A percentile compares a stretch with the other conserved stretches of the same genome.
Evolutionary conservation across 2,329 filamentous ascomycete genomes (phyloP).

Genomic region (Talaromyces sp.): DNA sequence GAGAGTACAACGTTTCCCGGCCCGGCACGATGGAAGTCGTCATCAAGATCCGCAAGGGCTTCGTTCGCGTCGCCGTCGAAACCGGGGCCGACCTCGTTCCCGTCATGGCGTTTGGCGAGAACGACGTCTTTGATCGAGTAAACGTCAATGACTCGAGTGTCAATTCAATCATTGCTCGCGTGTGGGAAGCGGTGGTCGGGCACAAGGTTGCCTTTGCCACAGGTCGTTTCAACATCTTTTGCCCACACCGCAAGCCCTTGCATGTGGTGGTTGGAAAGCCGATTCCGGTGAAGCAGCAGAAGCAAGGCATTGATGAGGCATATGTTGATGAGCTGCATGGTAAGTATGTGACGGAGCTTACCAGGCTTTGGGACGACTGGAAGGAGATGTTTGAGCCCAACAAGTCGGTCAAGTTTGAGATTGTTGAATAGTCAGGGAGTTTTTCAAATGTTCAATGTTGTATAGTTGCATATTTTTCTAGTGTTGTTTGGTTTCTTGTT

Average conservation of each 20-base stretch:
- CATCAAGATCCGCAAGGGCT: conserved; percentile 74
- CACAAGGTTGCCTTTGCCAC: conserved; percentile 77
- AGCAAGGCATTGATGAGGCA: conserved; percentile 55
- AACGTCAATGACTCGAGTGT: conserved; percentile 60
- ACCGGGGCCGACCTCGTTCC: conserved; percentile 80
- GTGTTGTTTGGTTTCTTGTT: background rate
- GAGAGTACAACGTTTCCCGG: conserved; percentile 74
- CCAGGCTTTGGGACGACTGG: conserved; percentile 24
- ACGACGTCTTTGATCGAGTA: conserved; percentile 80
- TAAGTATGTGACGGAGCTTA: conserved; percentile 57
- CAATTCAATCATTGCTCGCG: conserved; percentile 57
- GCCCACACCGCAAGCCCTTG: conserved; percentile 73
- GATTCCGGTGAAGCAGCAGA: conserved; percentile 56
- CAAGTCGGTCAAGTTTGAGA: conserved; percentile 21
- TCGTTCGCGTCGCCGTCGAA: conserved; percentile 77
- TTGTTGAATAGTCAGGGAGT: conserved; percentile 12
- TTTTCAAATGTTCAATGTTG: background rate
- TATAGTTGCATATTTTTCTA: background rate
- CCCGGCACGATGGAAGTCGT: conserved; percentile 70
- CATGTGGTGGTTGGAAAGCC: conserved; percentile 78
- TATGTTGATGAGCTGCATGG: conserved; percentile 71
- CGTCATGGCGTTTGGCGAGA: conserved; percentile 79
- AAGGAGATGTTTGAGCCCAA: conserved; percentile 24
- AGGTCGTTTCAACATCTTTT: conserved; percentile 72
- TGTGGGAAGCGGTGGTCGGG: conserved; percentile 61